phyloP scores from a whole-genome alignment of 495 filamentous ascomycete species.

The Aspergillus mulundensis region DNA sequence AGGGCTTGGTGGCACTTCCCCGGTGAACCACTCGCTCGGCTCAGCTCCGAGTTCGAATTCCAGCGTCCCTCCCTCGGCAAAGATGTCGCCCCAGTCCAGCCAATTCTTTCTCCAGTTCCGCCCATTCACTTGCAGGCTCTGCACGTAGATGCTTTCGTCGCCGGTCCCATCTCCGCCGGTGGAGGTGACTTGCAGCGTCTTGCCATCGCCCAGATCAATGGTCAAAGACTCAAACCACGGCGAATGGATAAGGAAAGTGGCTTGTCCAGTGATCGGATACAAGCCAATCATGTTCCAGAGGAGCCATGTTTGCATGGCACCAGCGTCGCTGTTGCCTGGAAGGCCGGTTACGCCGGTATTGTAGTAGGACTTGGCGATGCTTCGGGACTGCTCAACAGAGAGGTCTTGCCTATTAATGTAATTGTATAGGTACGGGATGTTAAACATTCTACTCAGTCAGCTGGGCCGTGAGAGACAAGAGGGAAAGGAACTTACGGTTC shows the following conservation, averaged over 20 bases:
- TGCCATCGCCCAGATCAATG: constrained; percentile 45
- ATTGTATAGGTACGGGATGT: constrained; percentile 67
- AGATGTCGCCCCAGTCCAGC: constrained; percentile 53
- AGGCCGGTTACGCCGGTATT: constrained; percentile 36
- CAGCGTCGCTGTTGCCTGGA: constrained; percentile 57
- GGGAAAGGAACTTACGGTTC: constrained; percentile 49
- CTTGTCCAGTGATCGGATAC: constrained; percentile 53
- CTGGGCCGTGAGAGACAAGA: not conserved
- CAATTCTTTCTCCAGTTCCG: constrained; percentile 48
- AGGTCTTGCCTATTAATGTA: constrained; percentile 60
- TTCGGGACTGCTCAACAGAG: constrained; percentile 31
- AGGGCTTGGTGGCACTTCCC: constrained; percentile 51
- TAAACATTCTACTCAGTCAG: constrained; percentile 46
- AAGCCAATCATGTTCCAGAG: constrained; percentile 60
- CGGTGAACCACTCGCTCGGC: constrained; percentile 44
- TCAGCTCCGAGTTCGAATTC: constrained; percentile 49
- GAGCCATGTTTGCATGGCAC: constrained; percentile 58
- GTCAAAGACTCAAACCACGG: constrained; percentile 53
- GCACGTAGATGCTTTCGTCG: constrained; percentile 41
- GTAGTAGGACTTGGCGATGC: constrained; percentile 39
- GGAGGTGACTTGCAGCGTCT: constrained; percentile 42
- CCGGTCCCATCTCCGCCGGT: constrained; percentile 41
- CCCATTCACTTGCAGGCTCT: constrained; percentile 48
- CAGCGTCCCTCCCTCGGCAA: constrained; percentile 49
- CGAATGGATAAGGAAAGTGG: constrained; percentile 52